Evolutionary conservation across 257 asterid genomes (phyloP).

Genomic region (Marsdenia floribunda): DNA sequence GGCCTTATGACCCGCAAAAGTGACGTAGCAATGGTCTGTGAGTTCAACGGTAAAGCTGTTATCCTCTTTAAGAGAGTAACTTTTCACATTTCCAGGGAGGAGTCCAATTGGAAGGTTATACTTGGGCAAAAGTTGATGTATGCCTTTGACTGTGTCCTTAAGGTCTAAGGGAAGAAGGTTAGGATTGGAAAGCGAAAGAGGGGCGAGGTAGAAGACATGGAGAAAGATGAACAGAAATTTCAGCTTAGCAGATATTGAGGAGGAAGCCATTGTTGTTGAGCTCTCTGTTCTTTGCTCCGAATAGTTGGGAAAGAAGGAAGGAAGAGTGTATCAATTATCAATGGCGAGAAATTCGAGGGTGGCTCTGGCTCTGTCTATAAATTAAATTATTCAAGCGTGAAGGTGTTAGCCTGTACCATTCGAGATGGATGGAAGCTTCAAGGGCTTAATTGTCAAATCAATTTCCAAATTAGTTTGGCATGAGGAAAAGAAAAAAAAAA

Average conservation of each 20-base stretch:
- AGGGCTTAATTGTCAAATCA: too few species aligned
- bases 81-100: conserved; percentile 22
- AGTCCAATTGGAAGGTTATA: conserved; percentile 30
- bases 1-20: conserved; percentile 49
- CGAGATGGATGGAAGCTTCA: too few species aligned
- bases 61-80: conserved; percentile 19
- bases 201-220: conserved; percentile 23
- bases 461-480: too few species aligned
- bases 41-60: conserved; percentile 23
- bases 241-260: conserved; percentile 7
- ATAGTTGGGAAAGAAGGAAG: too few species aligned
- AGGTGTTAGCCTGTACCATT: too few species aligned
- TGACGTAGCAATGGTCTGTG: conserved; percentile 52
- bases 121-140: conserved; percentile 31
- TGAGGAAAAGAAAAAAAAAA: too few species aligned
- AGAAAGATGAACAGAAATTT: conserved; percentile 24
- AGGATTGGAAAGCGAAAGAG: conserved; percentile 28
- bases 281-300: background rate
- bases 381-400: background rate
- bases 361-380: background rate
- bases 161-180: conserved; percentile 28
- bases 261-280: conserved; percentile 24
- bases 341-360: background rate
- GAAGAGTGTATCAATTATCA: too few species aligned
- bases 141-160: conserved; percentile 21